phyloP scores from a whole-genome alignment of 352 stramenopile species.

The Saprolegnia diclina region DNA sequence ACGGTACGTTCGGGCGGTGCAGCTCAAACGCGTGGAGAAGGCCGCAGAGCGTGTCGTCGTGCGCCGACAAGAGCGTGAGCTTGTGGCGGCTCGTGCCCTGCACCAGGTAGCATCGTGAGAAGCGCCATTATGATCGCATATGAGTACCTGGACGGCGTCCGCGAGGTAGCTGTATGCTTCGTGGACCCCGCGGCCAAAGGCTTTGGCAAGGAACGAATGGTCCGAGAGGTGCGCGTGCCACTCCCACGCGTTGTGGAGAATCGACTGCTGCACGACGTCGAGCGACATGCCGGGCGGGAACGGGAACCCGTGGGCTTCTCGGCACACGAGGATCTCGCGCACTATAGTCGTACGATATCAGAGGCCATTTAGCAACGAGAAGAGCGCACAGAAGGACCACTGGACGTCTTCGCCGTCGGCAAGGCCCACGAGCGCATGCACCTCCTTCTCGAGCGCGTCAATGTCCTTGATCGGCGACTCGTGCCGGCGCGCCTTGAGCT shows the following conservation, averaged over 20 bases:
- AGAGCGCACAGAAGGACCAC: slow-evolving; percentile 23
- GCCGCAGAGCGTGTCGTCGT: slow-evolving; percentile 80
- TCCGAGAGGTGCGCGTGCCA: slow-evolving; percentile 71
- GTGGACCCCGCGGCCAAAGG: slow-evolving; percentile 54
- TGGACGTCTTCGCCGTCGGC: slow-evolving; percentile 25
- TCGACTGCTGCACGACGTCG: slow-evolving; percentile 57
- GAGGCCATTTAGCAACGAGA: not conserved
- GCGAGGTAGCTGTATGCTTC: slow-evolving; percentile 52
- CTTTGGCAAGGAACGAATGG: slow-evolving; percentile 53
- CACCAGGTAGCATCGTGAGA: too few relatives aligned
- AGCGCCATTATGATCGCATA: too few relatives aligned
- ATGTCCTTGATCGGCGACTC: slow-evolving; percentile 23
- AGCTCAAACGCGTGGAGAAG: slow-evolving; percentile 62
- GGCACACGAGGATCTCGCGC: slow-evolving; percentile 65
- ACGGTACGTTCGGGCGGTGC: slow-evolving; percentile 36
- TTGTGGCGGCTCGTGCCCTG: slow-evolving; percentile 37
- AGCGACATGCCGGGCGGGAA: slow-evolving; percentile 49
- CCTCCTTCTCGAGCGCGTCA: slow-evolving; percentile 17
- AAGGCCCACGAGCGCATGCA: slow-evolving; percentile 3
- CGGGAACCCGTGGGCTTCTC: slow-evolving; percentile 47
- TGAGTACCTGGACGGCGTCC: slow-evolving; percentile 12
- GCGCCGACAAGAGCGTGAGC: slow-evolving; percentile 67
- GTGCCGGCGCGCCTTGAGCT: slow-evolving; percentile 20
- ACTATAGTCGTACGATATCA: slow-evolving; percentile 36
- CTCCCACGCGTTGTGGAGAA: slow-evolving; percentile 68